phyloP scores from a whole-genome alignment of 2,329 filamentous ascomycete species.

The Paecilomyces dactylethromorphus region DNA sequence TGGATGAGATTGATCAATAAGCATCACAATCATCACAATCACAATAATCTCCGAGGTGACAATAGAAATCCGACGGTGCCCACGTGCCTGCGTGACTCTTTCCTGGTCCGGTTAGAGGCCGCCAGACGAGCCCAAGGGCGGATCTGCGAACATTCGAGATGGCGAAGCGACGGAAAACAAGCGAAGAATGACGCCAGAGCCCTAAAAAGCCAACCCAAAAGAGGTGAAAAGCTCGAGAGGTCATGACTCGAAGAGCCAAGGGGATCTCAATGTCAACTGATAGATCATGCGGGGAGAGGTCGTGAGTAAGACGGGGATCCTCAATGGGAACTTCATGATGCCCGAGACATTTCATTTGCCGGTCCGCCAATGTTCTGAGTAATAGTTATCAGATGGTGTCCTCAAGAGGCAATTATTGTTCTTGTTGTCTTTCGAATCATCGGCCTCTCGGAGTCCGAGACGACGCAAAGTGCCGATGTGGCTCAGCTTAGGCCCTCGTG shows the following conservation, averaged over 20 bases:
- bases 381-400: no score
- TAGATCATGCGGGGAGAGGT: no score
- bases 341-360: no score
- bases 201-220: no score
- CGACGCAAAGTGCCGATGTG: background rate
- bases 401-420: no score
- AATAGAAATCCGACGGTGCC: background rate
- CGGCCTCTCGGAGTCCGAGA: background rate
- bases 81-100: background rate
- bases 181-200: no score
- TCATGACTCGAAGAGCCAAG: no score
- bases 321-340: no score
- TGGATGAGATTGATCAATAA: background rate
- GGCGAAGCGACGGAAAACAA: background rate
- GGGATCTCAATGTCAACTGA: no score
- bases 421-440: background rate
- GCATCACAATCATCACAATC: background rate
- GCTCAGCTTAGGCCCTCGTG: background rate
- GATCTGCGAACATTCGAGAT: background rate
- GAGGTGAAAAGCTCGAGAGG: no score
- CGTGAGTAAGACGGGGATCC: no score
- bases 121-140: background rate
- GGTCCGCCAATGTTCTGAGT: no score
- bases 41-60: background rate
- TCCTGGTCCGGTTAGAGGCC: background rate